Evolutionary conservation across 1,284 basidiomycete genomes (phyloP).

Genomic region (Apiotrichum sp.): DNA sequence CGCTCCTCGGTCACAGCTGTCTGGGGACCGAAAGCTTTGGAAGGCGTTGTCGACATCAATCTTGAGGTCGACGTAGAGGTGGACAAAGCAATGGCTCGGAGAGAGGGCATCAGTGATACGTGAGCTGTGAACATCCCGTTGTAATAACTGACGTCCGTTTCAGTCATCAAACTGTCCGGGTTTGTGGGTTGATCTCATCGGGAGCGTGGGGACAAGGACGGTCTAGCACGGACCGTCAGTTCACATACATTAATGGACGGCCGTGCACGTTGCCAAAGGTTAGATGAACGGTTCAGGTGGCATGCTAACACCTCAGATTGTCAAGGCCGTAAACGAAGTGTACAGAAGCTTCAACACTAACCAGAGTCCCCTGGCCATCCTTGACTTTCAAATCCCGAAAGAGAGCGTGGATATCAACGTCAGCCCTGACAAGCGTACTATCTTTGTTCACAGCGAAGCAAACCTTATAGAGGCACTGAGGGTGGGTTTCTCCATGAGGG

Average conservation of each 20-base stretch:
- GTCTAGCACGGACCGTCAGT: constrained; percentile 76
- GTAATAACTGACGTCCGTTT: background rate
- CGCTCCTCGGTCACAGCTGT: constrained; percentile 65
- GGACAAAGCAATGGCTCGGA: constrained; percentile 51
- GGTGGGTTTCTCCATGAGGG: constrained; percentile 47
- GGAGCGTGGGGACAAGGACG: constrained; percentile 56
- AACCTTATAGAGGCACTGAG: constrained; percentile 73
- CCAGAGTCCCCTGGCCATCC: constrained; percentile 75
- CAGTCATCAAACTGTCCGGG: constrained; percentile 33
- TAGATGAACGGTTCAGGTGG: constrained; percentile 1
- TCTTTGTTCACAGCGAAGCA: constrained; percentile 83
- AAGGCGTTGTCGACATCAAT: constrained; percentile 67
- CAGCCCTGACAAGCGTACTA: constrained; percentile 91
- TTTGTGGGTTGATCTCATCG: constrained; percentile 40
- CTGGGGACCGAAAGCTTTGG: constrained; percentile 77
- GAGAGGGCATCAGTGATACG: constrained; percentile 36
- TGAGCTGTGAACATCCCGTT: constrained; percentile 6
- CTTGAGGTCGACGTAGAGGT: constrained; percentile 64
- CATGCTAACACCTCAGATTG: constrained; percentile 52
- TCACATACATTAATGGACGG: constrained; percentile 88
- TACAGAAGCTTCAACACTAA: constrained; percentile 77
- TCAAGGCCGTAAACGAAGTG: constrained; percentile 81
- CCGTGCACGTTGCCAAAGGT: constrained; percentile 78
- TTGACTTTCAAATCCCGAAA: constrained; percentile 73
- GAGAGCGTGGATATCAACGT: constrained; percentile 92